These are phyloP conservation scores for Adansonia digitata DNA, from an alignment of 345 rosid genomes.

Conservation along the genomic window DNA sequence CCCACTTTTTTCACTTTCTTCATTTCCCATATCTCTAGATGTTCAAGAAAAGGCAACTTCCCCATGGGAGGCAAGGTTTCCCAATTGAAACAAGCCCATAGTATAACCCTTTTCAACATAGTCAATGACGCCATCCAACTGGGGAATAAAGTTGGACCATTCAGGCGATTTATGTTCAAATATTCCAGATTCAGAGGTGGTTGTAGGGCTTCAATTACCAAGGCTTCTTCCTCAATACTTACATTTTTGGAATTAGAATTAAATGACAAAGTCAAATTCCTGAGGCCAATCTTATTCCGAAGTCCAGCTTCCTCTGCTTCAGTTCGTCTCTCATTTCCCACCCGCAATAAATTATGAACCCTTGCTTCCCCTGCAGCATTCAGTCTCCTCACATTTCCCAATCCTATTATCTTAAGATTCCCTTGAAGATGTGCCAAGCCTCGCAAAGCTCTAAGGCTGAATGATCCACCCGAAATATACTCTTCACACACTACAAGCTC, in stretches of 20 bases:
- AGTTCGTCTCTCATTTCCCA: background rate
- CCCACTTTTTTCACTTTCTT: conserved; percentile 8
- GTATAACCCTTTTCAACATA: background rate
- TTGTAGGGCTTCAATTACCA: background rate
- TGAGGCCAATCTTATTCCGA: background rate
- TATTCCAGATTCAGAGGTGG: background rate
- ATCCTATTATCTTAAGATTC: background rate
- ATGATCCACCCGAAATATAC: no score
- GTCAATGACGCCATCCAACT: background rate
- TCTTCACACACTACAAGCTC: background rate
- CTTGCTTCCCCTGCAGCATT: background rate
- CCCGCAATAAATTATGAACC: no score
- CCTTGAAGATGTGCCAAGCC: background rate
- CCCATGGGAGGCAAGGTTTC: background rate
- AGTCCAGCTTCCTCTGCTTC: background rate
- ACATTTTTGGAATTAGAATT: background rate
- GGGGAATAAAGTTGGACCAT: background rate
- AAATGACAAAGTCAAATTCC: background rate
- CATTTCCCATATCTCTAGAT: conserved; percentile 5
- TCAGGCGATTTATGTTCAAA: background rate
- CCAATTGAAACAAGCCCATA: background rate
- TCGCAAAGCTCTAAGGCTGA: background rate
- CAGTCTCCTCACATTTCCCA: background rate
- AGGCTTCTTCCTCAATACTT: background rate
- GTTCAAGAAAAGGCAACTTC: background rate